Conservation (phyloP, 495 filamentous ascomycete species). For the Aspergillus mulundensis region DNA sequence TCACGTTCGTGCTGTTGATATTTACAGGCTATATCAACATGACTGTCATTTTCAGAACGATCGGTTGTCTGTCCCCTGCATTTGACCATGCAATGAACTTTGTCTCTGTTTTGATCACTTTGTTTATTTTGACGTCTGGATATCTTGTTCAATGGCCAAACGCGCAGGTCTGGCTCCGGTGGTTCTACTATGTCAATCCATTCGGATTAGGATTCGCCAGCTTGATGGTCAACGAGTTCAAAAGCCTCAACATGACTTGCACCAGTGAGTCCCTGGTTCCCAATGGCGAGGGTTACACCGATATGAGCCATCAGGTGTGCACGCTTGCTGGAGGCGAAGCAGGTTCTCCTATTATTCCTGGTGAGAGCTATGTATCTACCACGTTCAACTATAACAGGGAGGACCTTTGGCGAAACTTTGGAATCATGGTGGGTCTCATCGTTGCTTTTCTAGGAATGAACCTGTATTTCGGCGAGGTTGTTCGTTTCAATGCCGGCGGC, state of each 20-base stretch:
- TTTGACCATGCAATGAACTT: constrained; percentile 86
- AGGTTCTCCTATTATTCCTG: constrained; percentile 55
- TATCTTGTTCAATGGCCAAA: constrained; percentile 73
- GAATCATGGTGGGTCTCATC: constrained; percentile 67
- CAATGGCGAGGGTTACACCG: constrained; percentile 55
- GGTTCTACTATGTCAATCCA: constrained; percentile 80
- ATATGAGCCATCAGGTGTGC: constrained; percentile 70
- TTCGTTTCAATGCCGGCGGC: constrained; percentile 73
- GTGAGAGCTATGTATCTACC: constrained; percentile 57
- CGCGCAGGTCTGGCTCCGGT: constrained; percentile 69
- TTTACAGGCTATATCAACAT: constrained; percentile 68
- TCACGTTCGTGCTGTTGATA: constrained; percentile 71
- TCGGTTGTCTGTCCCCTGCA: constrained; percentile 74
- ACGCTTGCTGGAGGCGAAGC: constrained; percentile 65
- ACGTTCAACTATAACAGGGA: constrained; percentile 58
- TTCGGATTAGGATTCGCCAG: constrained; percentile 69
- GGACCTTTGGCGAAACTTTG: constrained; percentile 73
- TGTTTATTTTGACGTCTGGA: constrained; percentile 74
- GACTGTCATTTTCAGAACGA: constrained; percentile 75
- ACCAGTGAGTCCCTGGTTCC: constrained; percentile 61
- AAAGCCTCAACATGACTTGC: constrained; percentile 57
- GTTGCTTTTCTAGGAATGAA: constrained; percentile 65
- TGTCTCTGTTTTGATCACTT: constrained; percentile 68
- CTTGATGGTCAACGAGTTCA: constrained; percentile 84
- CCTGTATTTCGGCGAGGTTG: constrained; percentile 67